phyloP scores from a whole-genome alignment of 2,329 filamentous ascomycete genomes.

The Polytolypa hystricis region DNA sequence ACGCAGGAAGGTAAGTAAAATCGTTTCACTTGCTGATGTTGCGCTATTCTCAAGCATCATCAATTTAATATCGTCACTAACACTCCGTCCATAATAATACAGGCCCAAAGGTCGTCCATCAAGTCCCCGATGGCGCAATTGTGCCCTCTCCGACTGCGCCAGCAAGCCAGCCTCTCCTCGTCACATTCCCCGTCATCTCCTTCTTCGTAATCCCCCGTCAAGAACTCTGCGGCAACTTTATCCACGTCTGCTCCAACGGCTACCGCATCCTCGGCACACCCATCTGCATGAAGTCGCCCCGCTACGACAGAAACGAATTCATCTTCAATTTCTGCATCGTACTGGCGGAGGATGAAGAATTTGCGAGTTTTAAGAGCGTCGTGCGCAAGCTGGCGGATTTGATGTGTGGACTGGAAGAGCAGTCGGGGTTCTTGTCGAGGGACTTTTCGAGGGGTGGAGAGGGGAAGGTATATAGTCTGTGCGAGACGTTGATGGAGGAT shows the following conservation, averaged over 20 bases:
- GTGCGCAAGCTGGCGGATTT: slow-evolving; percentile 75
- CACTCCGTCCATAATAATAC: slow-evolving; percentile 5
- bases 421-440: slow-evolving; percentile 62
- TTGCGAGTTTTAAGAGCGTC: slow-evolving; percentile 70
- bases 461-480: slow-evolving; percentile 53
- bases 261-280: slow-evolving; percentile 80
- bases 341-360: slow-evolving; percentile 58
- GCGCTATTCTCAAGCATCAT: background rate
- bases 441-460: slow-evolving; percentile 36
- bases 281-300: slow-evolving; percentile 70
- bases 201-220: slow-evolving; percentile 92
- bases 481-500: slow-evolving; percentile 82
- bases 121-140: slow-evolving; percentile 52
- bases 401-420: slow-evolving; percentile 83
- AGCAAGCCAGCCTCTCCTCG: slow-evolving; percentile 49
- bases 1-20: slow-evolving; percentile 39
- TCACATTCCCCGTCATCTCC: slow-evolving; percentile 76
- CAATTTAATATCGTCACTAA: background rate
- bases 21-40: background rate
- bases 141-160: slow-evolving; percentile 35
- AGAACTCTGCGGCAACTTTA: slow-evolving; percentile 84
- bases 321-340: slow-evolving; percentile 97
- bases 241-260: slow-evolving; percentile 59
- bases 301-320: slow-evolving; percentile 87
- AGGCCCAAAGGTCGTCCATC: slow-evolving; percentile 54